Base-by-base conservation (phyloP, 768 basidiomycete species). In the Suillus tomentosus region DNA sequence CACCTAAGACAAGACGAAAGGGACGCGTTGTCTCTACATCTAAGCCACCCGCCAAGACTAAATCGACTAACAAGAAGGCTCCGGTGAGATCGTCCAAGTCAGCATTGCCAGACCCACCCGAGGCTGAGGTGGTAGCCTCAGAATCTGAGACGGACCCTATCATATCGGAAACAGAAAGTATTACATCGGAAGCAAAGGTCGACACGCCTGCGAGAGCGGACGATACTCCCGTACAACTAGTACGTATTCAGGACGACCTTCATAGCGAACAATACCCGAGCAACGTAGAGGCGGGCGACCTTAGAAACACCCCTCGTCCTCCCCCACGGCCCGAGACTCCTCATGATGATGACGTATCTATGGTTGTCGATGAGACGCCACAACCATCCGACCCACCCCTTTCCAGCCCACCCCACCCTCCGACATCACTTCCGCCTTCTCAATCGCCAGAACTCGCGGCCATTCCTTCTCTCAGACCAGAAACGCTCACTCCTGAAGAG, bases 401-500 rank as follows among this genome's bases (percentile, higher is more conserved):
- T 54, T 34, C 53, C 15, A 40, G 56, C 19, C 39, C 56, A 27
- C 17, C 56, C 24, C 39, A 42, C 17, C 56, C 24, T 27, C 56
- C 56, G 24, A 27, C 56, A 15, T 39, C 39, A 42, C 39, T 17
- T 27, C 61, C 13, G 56, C 67, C 31, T 39, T 74, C 31, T 63
- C 67, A 43, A 27, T 72, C 37, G 69, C 66, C 5, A 60, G 65
- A 15, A 39, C 63, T 40, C 64, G 62, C 36, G 13, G 5, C 43
- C 50, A 48, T 36, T 69, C 62, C 22, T 65, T 37, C 39, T 43
- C 39, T n/a, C 70, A n/a, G 1, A 11, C 53, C 71, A 68, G 66
- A 69, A 53, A 36, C 19, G 65, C 75, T 63, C 56, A 74, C 66
- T 62, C 73, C 53, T 40, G 85, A 84, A 22, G 90, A 95, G 72